Percentiles rank a stretch among this genome's conserved stretches.
These are phyloP conservation scores for Nicotiana knightiana DNA, from an alignment of 257 asterid species.

Conservation along the genomic window DNA sequence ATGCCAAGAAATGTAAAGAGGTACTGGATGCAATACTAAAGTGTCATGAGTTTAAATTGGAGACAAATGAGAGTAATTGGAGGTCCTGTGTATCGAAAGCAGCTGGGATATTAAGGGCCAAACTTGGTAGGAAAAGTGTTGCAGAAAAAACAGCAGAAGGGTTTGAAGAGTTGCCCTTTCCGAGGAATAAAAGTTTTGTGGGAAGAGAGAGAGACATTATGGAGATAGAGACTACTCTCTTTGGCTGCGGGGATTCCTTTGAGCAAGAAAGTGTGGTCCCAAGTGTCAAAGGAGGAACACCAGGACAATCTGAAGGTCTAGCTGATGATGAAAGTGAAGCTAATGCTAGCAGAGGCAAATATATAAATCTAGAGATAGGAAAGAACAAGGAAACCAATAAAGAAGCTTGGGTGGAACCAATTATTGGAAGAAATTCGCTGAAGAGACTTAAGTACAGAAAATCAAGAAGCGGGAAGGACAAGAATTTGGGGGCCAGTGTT, in stretches of 20 bases:
- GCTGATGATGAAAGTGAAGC: conserved; percentile 55
- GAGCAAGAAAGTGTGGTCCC: conserved; percentile 40
- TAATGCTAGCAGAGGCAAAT: conserved; percentile 32
- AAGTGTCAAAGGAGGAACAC: conserved; percentile 25
- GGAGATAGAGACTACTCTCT: conserved; percentile 65
- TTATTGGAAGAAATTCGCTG: conserved; percentile 35
- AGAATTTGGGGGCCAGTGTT: conserved; percentile 42
- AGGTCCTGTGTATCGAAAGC: conserved; percentile 58
- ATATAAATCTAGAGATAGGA: conserved; percentile 54
- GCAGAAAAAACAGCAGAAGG: conserved; percentile 42
- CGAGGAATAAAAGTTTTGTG: conserved; percentile 49
- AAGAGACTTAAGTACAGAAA: conserved; percentile 50
- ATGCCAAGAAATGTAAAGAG: conserved; percentile 59
- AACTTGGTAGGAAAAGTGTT: conserved; percentile 78
- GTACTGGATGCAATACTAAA: conserved; percentile 60
- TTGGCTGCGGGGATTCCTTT: conserved; percentile 48
- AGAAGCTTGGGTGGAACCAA: conserved; percentile 69
- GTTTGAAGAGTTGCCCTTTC: conserved; percentile 59
- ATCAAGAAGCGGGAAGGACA: conserved; percentile 48
- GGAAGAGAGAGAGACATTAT: conserved; percentile 68
- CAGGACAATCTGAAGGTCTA: conserved; percentile 42
- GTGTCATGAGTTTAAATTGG: conserved; percentile 52
- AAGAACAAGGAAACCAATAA: conserved; percentile 49
- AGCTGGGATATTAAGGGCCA: conserved; percentile 45
- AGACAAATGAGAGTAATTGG: conserved; percentile 67